Evolutionary conservation across 2,329 filamentous ascomycete species (phyloP).

Genomic region (Mariannaea elegans): DNA sequence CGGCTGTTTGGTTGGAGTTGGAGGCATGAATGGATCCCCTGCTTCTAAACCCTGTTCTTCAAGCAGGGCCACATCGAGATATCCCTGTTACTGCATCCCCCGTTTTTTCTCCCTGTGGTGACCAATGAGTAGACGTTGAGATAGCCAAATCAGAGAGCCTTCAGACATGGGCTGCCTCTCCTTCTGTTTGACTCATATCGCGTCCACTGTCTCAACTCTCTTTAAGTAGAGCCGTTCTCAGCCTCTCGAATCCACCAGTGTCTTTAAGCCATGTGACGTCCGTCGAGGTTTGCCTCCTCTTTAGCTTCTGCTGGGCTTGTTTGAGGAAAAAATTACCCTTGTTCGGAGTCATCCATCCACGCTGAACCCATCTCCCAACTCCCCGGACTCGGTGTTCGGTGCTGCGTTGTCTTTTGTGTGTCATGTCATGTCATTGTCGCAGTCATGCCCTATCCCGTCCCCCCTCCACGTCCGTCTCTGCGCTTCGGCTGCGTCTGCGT

Average conservation of each 20-base stretch:
- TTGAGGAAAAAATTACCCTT: background rate
- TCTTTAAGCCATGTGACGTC: slow-evolving; percentile 3
- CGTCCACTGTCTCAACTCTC: background rate
- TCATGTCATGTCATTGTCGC: slow-evolving; percentile 12
- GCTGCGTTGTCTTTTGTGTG: slow-evolving; percentile 15
- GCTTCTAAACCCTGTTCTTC: background rate
- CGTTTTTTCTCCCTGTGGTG: background rate
- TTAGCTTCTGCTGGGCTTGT: background rate
- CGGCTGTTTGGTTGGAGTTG: slow-evolving; percentile 22
- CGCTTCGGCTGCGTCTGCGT: background rate
- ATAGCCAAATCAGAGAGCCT: background rate
- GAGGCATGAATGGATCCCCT: slow-evolving; percentile 15
- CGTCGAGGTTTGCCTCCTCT: slow-evolving; percentile 1
- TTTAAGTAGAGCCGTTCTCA: slow-evolving; percentile 17
- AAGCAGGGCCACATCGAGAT: background rate
- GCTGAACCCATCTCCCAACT: background rate
- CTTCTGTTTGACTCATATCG: slow-evolving; percentile 1
- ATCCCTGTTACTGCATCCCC: background rate
- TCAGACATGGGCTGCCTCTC: slow-evolving; percentile 10
- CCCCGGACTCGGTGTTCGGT: background rate
- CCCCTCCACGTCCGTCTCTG: background rate
- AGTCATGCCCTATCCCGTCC: background rate
- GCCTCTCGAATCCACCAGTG: slow-evolving; percentile 13
- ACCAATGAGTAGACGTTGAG: background rate
- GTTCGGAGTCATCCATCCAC: slow-evolving; percentile 5